A percentile compares a stretch with the other conserved stretches of the same genome.
These are phyloP conservation scores for Schizothecium vesticola DNA, from an alignment of 495 filamentous ascomycete species.

Conservation along the genomic window DNA sequence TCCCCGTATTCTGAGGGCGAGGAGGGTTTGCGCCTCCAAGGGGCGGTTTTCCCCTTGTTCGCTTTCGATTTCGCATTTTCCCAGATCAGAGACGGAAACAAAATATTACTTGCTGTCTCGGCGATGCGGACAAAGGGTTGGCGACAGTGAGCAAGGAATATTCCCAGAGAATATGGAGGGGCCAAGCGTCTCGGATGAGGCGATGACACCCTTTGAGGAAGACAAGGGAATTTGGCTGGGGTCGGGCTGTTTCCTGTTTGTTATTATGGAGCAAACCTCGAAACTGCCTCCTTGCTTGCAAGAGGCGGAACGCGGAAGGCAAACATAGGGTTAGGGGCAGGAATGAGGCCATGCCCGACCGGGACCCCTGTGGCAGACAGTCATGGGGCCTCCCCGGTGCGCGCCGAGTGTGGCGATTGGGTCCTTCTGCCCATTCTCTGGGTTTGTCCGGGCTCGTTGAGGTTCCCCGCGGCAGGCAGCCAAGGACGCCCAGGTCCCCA, in stretches of 20 bases:
- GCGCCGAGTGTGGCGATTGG: not conserved
- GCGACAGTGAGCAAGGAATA: not conserved
- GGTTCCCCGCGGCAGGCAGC: constrained; percentile 1
- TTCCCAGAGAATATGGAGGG: not conserved
- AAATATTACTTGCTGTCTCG: not conserved
- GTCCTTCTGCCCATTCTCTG: not conserved
- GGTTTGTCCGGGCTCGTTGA: not conserved
- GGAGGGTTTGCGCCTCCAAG: not conserved
- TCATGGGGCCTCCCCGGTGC: not conserved
- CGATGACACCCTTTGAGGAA: not conserved
- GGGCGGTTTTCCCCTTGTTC: not conserved
- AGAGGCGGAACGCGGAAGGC: not conserved
- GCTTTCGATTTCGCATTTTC: not conserved
- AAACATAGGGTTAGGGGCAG: not conserved
- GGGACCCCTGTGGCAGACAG: not conserved
- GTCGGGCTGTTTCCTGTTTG: not conserved
- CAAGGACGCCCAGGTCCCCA: not conserved
- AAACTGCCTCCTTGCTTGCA: not conserved
- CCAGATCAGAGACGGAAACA: not conserved
- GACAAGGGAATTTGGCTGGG: not conserved
- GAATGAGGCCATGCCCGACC: not conserved
- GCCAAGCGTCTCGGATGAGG: not conserved
- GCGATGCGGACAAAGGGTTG: not conserved
- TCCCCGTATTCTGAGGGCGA: not conserved
- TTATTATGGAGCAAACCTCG: not conserved